phyloP scores from a whole-genome alignment of 352 stramenopile species.

The Phytopythium montanum region DNA sequence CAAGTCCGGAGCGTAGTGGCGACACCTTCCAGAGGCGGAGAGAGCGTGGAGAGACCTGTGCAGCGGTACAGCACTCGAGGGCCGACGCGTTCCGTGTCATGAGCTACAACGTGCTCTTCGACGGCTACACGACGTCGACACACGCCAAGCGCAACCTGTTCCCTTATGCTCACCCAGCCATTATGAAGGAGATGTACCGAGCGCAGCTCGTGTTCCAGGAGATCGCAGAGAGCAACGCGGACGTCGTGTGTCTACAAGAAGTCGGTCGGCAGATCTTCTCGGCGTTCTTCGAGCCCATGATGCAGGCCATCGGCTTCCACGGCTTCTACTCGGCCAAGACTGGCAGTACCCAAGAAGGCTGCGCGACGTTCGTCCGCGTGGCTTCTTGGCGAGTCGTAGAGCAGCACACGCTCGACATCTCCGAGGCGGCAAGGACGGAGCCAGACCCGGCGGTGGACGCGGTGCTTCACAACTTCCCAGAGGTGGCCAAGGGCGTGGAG shows the following conservation, averaged over 20 bases:
- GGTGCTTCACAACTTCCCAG: constrained; percentile 49
- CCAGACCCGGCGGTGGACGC: constrained; percentile 25
- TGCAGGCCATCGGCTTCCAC: constrained; percentile 43
- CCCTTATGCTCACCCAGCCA: constrained; percentile 36
- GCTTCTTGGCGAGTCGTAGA: constrained; percentile 44
- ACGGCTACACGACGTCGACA: constrained; percentile 61
- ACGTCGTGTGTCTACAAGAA: constrained; percentile 74
- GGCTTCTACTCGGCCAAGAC: constrained; percentile 64
- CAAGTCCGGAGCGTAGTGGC: constrained; percentile 38
- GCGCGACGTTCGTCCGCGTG: constrained; percentile 45
- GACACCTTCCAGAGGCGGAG: constrained; percentile 42
- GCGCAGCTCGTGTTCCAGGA: constrained; percentile 76
- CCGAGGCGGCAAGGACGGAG: constrained; percentile 24
- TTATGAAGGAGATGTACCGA: constrained; percentile 61
- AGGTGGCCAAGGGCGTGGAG: constrained; percentile 43
- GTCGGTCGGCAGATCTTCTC: constrained; percentile 57
- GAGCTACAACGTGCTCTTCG: constrained; percentile 81
- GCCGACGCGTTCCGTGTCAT: constrained; percentile 60
- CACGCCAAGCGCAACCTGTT: constrained; percentile 60
- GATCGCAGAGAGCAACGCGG: constrained; percentile 53
- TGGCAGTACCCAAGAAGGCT: constrained; percentile 66
- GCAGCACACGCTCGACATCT: constrained; percentile 40
- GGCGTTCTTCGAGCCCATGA: constrained; percentile 55
- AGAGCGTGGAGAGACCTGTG: constrained; percentile 14
- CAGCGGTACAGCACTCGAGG: constrained; percentile 10